Percentiles rank a stretch among this genome's conserved stretches.
phyloP scores from a whole-genome alignment of 257 asterid genomes.

The Scutellaria galericulata region DNA sequence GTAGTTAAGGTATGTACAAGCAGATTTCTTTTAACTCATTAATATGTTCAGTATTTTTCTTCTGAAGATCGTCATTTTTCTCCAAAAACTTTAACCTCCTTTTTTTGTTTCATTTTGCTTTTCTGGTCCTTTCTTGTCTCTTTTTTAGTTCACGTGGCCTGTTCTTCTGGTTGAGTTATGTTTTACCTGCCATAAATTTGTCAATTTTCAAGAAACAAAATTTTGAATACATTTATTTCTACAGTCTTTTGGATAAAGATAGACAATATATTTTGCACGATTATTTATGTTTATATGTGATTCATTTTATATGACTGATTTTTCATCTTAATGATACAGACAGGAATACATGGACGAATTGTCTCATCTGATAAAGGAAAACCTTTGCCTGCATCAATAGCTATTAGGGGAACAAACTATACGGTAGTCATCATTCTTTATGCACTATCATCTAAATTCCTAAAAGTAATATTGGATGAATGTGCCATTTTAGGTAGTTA shows the following conservation, averaged over 20 bases:
- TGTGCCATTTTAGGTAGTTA: background rate
- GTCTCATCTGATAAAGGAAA: slow-evolving; percentile 52
- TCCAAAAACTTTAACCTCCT: background rate
- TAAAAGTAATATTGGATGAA: background rate
- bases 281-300: slow-evolving; percentile 2
- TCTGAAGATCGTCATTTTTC: background rate
- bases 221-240: background rate
- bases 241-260: slow-evolving; percentile 4
- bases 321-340: slow-evolving; percentile 39
- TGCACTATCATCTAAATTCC: slow-evolving; percentile 11
- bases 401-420: slow-evolving; percentile 53
- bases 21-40: slow-evolving; percentile 3
- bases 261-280: slow-evolving; percentile 9
- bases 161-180: background rate
- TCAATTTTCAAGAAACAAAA: slow-evolving; percentile 8
- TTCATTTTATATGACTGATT: slow-evolving; percentile 29
- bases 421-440: slow-evolving; percentile 31
- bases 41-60: background rate
- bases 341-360: slow-evolving; percentile 55
- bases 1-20: slow-evolving; percentile 62
- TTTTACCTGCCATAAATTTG: slow-evolving; percentile 4
- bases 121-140: background rate
- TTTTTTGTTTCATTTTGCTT: background rate
- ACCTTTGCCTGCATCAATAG: slow-evolving; percentile 54
- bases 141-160: slow-evolving; percentile 9